phyloP scores from a whole-genome alignment of 2,329 filamentous ascomycete genomes.

The Pyrenochaeta sp. region DNA sequence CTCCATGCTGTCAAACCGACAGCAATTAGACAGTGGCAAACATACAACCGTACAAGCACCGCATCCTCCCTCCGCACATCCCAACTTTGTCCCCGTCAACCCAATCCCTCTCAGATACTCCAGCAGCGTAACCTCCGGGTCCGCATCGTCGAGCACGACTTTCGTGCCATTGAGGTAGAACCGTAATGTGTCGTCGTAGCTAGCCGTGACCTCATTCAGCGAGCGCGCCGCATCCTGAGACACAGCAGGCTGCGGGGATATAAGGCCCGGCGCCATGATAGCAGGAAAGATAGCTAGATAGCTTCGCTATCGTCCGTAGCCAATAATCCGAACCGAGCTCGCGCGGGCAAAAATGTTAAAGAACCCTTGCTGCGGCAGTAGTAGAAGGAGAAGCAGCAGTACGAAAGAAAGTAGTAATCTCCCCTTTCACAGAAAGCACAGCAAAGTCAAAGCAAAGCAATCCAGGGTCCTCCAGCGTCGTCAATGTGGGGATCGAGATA shows the following conservation, averaged over 20 bases:
- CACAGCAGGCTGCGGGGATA: conserved; percentile 55
- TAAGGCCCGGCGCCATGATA: conserved; percentile 66
- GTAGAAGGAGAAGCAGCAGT: too few species aligned
- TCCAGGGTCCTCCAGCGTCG: conserved; percentile 1
- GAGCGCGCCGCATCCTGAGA: conserved; percentile 54
- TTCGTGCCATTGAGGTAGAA: conserved; percentile 97
- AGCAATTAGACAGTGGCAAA: conserved; percentile 17
- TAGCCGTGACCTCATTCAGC: conserved; percentile 71
- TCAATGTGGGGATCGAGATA: conserved; percentile 18
- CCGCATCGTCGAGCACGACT: conserved; percentile 83
- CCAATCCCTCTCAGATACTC: conserved; percentile 94
- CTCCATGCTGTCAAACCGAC: background rate
- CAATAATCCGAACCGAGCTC: too few species aligned
- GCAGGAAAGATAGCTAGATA: background rate
- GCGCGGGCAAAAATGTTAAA: too few species aligned
- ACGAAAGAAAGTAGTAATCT: conserved; percentile 1
- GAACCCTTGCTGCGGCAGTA: too few species aligned
- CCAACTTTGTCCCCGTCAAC: conserved; percentile 93
- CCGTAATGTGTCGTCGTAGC: conserved; percentile 84
- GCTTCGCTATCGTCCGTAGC: too few species aligned
- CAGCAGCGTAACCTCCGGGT: conserved; percentile 89
- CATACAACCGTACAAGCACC: conserved; percentile 90
- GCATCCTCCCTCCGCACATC: conserved; percentile 95
- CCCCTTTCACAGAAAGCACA: background rate
- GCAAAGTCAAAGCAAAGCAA: background rate